phyloP scores from a whole-genome alignment of 306 rosid species.

The Herpetospermum pedunculosum region DNA sequence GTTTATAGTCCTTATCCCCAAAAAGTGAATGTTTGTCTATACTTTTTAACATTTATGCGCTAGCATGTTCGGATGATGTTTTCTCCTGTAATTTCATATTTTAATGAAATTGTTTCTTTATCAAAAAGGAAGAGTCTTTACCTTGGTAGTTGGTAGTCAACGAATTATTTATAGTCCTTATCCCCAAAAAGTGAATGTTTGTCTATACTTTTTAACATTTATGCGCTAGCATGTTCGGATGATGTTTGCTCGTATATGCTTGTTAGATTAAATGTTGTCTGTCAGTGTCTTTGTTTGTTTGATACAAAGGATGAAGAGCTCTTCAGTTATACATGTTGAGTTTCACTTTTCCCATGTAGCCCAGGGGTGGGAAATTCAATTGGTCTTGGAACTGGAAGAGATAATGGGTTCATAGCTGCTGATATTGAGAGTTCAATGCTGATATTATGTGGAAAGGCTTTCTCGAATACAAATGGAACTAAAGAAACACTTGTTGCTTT shows the following conservation, averaged over 20 bases:
- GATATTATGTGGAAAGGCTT: slow-evolving; percentile 37
- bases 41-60: background rate
- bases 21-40: background rate
- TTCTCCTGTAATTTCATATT: no score
- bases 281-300: background rate
- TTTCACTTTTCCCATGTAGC: slow-evolving; percentile 14
- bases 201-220: background rate
- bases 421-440: slow-evolving; percentile 35
- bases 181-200: no score
- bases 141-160: no score
- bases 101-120: no score
- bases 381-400: slow-evolving; percentile 21
- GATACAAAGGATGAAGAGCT: background rate
- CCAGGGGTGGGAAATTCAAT: slow-evolving; percentile 18
- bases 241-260: background rate
- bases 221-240: background rate
- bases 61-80: background rate
- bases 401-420: slow-evolving; percentile 29
- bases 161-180: no score
- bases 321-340: background rate
- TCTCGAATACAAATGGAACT: slow-evolving; percentile 20
- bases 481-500: slow-evolving; percentile 31
- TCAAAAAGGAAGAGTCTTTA: no score
- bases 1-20: no score
- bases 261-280: background rate